Evolutionary conservation across 2,329 filamentous ascomycete species (phyloP).

Genomic region (Graphilbum ipis-grandicollis): DNA sequence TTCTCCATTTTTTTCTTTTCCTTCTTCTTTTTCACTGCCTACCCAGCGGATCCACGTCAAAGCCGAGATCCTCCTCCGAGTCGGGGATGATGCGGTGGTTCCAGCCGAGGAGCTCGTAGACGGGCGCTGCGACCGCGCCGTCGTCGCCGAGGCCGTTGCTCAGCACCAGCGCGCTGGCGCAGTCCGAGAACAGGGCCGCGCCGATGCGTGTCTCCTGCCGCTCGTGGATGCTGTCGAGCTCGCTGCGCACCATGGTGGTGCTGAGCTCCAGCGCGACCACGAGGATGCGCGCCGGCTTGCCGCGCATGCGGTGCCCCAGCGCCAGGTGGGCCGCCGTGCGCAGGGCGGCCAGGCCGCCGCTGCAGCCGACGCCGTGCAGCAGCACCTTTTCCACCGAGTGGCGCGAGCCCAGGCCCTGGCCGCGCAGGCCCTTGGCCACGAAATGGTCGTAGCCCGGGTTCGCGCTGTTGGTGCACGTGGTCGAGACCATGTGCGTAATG

Average conservation of each 20-base stretch:
- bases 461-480: constrained; percentile 51
- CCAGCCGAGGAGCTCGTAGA: constrained; percentile 49
- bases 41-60: constrained; percentile 46
- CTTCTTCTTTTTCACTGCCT: too few species aligned
- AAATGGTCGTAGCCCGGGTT: constrained; percentile 54
- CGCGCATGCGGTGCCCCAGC: constrained; percentile 39
- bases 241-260: constrained; percentile 43
- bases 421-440: constrained; percentile 39
- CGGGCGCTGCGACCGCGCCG: constrained; percentile 20
- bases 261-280: constrained; percentile 48
- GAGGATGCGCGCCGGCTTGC: constrained; percentile 43
- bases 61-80: constrained; percentile 44
- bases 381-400: constrained; percentile 45
- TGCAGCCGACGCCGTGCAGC: constrained; percentile 49
- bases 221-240: constrained; percentile 44
- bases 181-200: constrained; percentile 51
- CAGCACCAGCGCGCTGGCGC: constrained; percentile 46
- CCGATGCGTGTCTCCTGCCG: constrained; percentile 46
- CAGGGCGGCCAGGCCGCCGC: constrained; percentile 43
- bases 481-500: constrained; percentile 51
- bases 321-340: constrained; percentile 50
- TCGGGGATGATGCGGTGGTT: constrained; percentile 44
- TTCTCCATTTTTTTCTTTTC: too few species aligned
- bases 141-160: constrained; percentile 46
- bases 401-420: too few species aligned